Evolutionary conservation across 1,284 basidiomycete species (phyloP), one percentile per base, ranked within the genome.

Genomic region (Boletellus deceptivus): DNA sequence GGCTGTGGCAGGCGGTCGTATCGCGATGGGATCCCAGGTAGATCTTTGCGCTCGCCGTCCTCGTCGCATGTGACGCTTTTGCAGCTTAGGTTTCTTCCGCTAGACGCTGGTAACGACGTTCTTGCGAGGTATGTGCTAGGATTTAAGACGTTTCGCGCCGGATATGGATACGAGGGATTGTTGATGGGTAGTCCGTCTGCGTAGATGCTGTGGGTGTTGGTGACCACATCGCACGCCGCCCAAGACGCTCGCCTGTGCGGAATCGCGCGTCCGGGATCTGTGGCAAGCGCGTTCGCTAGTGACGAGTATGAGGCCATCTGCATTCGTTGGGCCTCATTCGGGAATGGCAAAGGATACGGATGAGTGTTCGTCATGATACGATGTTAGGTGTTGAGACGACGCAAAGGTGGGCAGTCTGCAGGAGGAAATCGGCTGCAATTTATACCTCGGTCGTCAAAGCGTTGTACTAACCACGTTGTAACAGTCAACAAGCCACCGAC

Each of bases 141-240:
- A 43, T 65, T 64, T 0, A 69, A 29, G 29, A 62, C 52, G 43
- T 67, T 69, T 24, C 62, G 53, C 27, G 54, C 60, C 4, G 64
- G 65, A 40, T 67, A 68, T 33, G 67, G 64, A 45, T 69, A 69
- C n/a, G 50, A 49, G 22, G 54, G 53, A 18, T 51, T 61, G 13
- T 18, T 56, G 49, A 59, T 34, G 13, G 62, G 63, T 24, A 50
- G 48, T 9, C 13, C 42, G 6, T 49, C 31, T 8, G 50, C 22
- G 36, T 66, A 66, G 33, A 68, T 56, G 18, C 49, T 11, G 45
- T 44, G 48, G n/a, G 46, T 36, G 11, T 52, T 45, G 44, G 45
- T 27, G 35, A 48, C 37, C 39, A 29, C n/a, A 37, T 63, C 39
- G 27, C 48, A 40, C 18, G 38, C 40, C 17, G 36, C 31, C 22